Evolutionary conservation across 169 alveolate genomes (phyloP).

Genomic region (Plasmodium relictum): DNA sequence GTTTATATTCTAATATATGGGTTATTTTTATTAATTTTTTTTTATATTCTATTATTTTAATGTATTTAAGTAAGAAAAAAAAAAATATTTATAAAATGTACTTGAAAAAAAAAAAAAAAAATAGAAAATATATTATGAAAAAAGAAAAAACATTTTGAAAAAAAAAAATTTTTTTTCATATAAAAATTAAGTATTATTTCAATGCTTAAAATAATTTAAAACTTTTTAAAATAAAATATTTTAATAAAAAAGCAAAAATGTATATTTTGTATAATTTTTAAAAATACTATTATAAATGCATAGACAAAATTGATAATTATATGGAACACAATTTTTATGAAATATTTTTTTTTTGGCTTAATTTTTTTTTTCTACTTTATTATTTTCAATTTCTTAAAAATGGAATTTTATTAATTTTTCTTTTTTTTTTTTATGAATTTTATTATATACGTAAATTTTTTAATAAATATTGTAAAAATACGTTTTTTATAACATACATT

Average conservation of each 20-base stretch:
- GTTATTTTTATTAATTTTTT: background rate
- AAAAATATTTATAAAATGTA: too few relatives aligned
- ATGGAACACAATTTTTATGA: conserved; percentile 23
- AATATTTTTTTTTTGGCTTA: conserved; percentile 26
- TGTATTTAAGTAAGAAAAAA: background rate
- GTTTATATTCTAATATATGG: background rate
- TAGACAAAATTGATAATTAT: conserved; percentile 16
- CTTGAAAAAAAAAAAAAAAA: background rate
- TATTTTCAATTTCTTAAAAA: conserved; percentile 13
- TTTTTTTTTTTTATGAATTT: background rate
- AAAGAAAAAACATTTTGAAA: background rate
- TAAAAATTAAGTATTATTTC: too few relatives aligned
- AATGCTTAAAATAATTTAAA: background rate
- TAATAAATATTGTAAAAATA: conserved; percentile 16
- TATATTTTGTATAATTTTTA: conserved; percentile 6
- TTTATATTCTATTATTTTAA: conserved; percentile 3
- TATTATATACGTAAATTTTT: background rate
- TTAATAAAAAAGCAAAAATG: background rate
- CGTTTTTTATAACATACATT: background rate
- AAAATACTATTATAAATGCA: conserved; percentile 1
- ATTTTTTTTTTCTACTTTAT: background rate
- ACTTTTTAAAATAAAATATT: background rate
- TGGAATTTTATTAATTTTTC: background rate
- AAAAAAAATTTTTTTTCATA: too few relatives aligned
- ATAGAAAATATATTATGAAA: background rate